Base-by-base conservation (phyloP, 2,329 filamentous ascomycete species). In the Westerdykella aurantiaca region DNA sequence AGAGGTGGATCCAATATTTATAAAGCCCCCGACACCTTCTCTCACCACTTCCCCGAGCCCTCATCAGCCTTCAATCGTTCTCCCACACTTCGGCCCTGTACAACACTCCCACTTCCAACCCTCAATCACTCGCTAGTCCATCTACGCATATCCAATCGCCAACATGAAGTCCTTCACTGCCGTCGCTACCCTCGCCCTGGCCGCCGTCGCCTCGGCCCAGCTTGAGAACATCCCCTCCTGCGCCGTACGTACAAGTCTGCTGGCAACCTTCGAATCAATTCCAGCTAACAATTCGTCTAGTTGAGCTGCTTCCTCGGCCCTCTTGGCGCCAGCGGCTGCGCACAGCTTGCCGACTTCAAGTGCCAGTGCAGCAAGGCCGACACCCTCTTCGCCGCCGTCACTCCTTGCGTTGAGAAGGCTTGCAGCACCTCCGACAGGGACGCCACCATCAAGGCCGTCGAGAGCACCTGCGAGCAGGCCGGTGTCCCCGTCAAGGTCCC, bases 291-390 rank as follows among this genome's bases (percentile, higher is more conserved):
- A 31, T 1, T 1, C 38, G n/a, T 14, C n/a, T 46, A 75, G 73
- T 50, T 75, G 13, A 53, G 51, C 49, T 77, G 74, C 63, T 73
- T 77, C 58, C 34, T 74, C 43, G 48, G 41, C 12, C 64, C 70
- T 31, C 61, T 76, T 34, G 45, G 44, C 42, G 50, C 37, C 23
- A 72, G 75, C 51, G 73, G 72, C 46, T 77, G 74, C 66, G 50
- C 60, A n/a, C 13, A 44, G 12, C 53, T 76, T 29, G 68, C 64
- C 47, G 73, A 77, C 64, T 76, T 76, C 56, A 67, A 66, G 31
- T 75, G 72, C 59, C 72, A 75, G 61, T 75, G 73, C 63, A 55
- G 68, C 55, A 70, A 73, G 59, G 60, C 71, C 34, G 55, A 63
- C 31, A n/a, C 49, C 25, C 67, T 76, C 37, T 56, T 73, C 38